Base-by-base conservation (phyloP, 306 rosid species). In the Casuarina cunninghamiana region DNA sequence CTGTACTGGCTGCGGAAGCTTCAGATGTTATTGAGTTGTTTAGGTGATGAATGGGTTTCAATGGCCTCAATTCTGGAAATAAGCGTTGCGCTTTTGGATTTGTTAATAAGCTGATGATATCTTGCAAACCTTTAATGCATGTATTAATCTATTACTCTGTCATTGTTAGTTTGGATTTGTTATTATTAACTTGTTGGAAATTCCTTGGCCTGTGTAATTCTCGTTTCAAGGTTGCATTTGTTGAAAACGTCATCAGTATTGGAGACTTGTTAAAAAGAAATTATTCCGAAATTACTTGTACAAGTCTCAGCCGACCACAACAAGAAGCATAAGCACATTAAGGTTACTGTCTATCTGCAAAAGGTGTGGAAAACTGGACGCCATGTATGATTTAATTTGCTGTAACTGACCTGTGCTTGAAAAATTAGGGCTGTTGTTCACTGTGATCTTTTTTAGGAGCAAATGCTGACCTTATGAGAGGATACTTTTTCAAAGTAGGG, bases 1-100 rank as follows among this genome's bases (percentile, higher is more conserved):
- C 53, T 70, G 73, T 73, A 53, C 61, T 13, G 19, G 19, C 55
- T n/a, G 46, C 35, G 58, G 75, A 17, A 10, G 9, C n/a, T 53
- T 7, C 5, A 26, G 19, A 53, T 5, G 51, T 48, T n/a, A 35
- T 46, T 38, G 17, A 70, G 74, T 78, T 60, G 66, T 66, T 82
- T 67, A 48, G 82, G 50, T n/a, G 26, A 45, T 26, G 71, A 3
- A 37, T 32, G 9, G 70, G 53, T 37, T 46, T 61, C 45, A 48
- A 5, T 62, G 13, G 45, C 69, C 74, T 6, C 26, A 48, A 53
- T 63, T 58, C 42, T 69, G 57, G 75, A 45, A 71, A 77, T 11
- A n/a, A 79, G 69, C 55, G 38, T 66, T 78, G 39, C 19, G 69
- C 3, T 35, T 62, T 15, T 67, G 48, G 6, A 41, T 66, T 6